These are phyloP conservation scores for Aspergillus arachidicola DNA, from an alignment of 2,329 filamentous ascomycete species.

Conservation along the genomic window DNA sequence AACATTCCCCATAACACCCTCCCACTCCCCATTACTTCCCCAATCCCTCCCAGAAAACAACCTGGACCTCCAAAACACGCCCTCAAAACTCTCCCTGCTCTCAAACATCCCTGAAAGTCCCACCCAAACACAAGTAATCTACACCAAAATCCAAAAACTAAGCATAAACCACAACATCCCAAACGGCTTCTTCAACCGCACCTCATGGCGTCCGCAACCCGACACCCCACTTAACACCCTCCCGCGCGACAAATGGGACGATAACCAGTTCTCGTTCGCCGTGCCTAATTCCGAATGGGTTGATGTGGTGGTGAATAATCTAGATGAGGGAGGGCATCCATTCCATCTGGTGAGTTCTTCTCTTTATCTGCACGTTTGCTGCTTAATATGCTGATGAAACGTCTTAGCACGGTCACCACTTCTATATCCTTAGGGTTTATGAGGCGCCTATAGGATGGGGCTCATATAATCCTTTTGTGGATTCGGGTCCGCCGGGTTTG, in stretches of 20 bases:
- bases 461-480: conserved; percentile 40
- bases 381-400: background rate
- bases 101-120: conserved; percentile 30
- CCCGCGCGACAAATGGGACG: conserved; percentile 42
- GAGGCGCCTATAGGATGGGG: conserved; percentile 38
- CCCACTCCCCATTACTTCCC: background rate
- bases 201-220: conserved; percentile 46
- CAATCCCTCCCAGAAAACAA: conserved; percentile 26
- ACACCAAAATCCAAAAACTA: conserved; percentile 51
- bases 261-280: conserved; percentile 43
- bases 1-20: conserved; percentile 33
- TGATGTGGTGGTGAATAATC: conserved; percentile 54
- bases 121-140: conserved; percentile 48
- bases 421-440: conserved; percentile 35
- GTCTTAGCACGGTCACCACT: conserved; percentile 38
- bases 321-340: conserved; percentile 54
- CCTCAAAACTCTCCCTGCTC: conserved; percentile 31
- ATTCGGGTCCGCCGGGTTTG: conserved; percentile 25
- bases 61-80: conserved; percentile 31
- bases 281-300: conserved; percentile 42
- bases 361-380: background rate
- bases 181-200: conserved; percentile 53
- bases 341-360: conserved; percentile 48
- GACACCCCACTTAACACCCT: conserved; percentile 41
- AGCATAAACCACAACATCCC: conserved; percentile 47